Conservation (phyloP, 176 grass and related monocot genomes). For the Bonia amplexicaulis region DNA sequence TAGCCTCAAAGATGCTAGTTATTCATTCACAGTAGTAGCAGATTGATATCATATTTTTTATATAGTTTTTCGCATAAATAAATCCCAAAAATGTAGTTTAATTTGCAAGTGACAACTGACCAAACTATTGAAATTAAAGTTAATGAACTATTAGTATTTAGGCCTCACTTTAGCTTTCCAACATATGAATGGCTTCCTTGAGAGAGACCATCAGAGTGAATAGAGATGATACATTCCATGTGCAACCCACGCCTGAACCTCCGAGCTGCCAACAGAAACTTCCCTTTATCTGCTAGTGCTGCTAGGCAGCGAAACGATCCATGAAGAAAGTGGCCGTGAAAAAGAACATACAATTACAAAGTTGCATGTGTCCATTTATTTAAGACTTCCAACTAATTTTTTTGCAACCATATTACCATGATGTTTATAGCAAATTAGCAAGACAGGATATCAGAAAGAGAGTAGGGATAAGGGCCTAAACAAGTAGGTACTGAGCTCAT, state of each 20-base stretch:
- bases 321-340: constrained; percentile 11
- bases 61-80: not conserved
- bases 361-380: not conserved
- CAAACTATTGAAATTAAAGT: not conserved
- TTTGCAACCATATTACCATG: not conserved
- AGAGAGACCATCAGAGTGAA: constrained; percentile 39
- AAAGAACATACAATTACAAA: not conserved
- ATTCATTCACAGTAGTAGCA: not conserved
- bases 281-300: constrained; percentile 53
- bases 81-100: not conserved
- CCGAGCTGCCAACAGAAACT: constrained; percentile 58
- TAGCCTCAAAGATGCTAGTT: not conserved
- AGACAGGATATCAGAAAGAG: not conserved
- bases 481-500: not conserved
- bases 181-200: constrained; percentile 43
- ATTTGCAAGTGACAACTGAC: not conserved
- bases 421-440: not conserved
- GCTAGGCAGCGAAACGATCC: not conserved
- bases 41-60: not conserved
- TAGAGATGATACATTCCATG: constrained; percentile 55
- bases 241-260: constrained; percentile 40
- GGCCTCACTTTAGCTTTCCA: constrained; percentile 60
- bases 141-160: not conserved
- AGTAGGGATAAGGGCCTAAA: not conserved
- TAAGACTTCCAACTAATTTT: not conserved